Percentiles rank a stretch among this genome's conserved stretches.
These are phyloP conservation scores for Heterobasidion annosum DNA, from an alignment of 1,284 basidiomycete genomes.

Conservation along the genomic window DNA sequence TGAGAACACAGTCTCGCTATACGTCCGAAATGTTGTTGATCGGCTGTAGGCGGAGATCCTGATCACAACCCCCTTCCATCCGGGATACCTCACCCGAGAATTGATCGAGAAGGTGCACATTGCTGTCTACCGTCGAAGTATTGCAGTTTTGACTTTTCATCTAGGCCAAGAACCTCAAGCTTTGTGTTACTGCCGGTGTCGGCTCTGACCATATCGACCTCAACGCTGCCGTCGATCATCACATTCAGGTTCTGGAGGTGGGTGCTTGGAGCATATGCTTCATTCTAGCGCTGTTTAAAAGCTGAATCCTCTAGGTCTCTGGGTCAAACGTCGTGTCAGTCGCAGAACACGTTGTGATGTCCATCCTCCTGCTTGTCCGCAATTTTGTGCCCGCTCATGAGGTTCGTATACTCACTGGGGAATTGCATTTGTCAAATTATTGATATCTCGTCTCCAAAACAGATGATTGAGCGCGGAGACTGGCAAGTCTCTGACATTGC, in stretches of 20 bases:
- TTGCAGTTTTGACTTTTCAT: not conserved
- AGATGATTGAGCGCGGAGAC: constrained; percentile 80
- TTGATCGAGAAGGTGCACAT: constrained; percentile 24
- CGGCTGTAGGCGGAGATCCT: constrained; percentile 52
- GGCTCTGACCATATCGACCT: constrained; percentile 93
- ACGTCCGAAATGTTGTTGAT: constrained; percentile 12
- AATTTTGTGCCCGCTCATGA: constrained; percentile 82
- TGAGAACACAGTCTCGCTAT: constrained; percentile 15
- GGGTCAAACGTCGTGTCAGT: constrained; percentile 78
- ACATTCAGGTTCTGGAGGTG: constrained; percentile 49
- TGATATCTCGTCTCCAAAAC: too few species aligned
- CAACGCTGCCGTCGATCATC: constrained; percentile 77
- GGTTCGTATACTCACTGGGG: constrained; percentile 18
- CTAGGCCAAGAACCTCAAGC: constrained; percentile 84
- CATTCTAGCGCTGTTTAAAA: not conserved
- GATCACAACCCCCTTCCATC: constrained; percentile 92
- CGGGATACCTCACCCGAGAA: constrained; percentile 82
- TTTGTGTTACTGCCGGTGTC: constrained; percentile 91
- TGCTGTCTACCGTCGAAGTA: not conserved
- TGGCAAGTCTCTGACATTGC: constrained; percentile 83
- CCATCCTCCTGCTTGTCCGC: constrained; percentile 78
- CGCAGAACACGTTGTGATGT: constrained; percentile 82
- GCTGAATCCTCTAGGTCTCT: constrained; percentile 20
- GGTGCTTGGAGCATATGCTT: not conserved
- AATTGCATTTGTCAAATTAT: not conserved